Evolutionary conservation across 495 filamentous ascomycete species (phyloP).

Genomic region (Aspergillus haitiensis): DNA sequence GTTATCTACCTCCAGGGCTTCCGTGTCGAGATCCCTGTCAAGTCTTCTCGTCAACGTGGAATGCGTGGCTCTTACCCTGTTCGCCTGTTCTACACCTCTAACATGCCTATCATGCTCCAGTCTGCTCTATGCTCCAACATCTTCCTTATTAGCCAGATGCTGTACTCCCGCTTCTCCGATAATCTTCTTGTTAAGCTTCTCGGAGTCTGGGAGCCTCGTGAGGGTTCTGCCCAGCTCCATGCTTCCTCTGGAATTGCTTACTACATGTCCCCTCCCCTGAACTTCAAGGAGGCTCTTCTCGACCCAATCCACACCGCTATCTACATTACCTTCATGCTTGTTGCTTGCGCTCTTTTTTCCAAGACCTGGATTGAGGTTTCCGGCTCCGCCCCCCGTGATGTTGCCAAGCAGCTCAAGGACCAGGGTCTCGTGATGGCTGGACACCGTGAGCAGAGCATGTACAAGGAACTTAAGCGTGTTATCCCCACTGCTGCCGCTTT

Average conservation of each 20-base stretch:
- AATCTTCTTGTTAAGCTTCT: constrained; percentile 96
- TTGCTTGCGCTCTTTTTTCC: constrained; percentile 96
- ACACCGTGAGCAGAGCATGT: constrained; percentile 99
- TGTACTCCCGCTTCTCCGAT: constrained; percentile 97
- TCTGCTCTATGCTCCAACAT: constrained; percentile 97
- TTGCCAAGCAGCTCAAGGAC: constrained; percentile 99
- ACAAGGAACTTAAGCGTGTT: constrained; percentile 98
- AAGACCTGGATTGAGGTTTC: constrained; percentile 99
- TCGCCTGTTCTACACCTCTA: constrained; percentile 66
- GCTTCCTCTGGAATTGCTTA: constrained; percentile 91
- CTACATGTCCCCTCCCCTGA: constrained; percentile 98
- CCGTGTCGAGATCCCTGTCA: constrained; percentile 99
- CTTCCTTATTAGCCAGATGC: constrained; percentile 98
- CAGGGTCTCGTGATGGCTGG: constrained; percentile 99
- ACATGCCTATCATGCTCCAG: constrained; percentile 99
- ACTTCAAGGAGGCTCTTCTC: constrained; percentile 92
- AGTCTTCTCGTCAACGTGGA: constrained; percentile 97
- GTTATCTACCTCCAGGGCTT: constrained; percentile 99
- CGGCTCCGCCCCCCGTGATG: constrained; percentile 93
- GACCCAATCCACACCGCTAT: constrained; percentile 96
- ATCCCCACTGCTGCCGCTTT: constrained; percentile 98
- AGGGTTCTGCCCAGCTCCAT: constrained; percentile 92
- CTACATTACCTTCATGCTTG: constrained; percentile 96
- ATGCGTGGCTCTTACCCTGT: constrained; percentile 80
- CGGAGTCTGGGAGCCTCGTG: constrained; percentile 97